phyloP scores from a whole-genome alignment of 148 eudicot species.

The Pouteria glomerata region DNA sequence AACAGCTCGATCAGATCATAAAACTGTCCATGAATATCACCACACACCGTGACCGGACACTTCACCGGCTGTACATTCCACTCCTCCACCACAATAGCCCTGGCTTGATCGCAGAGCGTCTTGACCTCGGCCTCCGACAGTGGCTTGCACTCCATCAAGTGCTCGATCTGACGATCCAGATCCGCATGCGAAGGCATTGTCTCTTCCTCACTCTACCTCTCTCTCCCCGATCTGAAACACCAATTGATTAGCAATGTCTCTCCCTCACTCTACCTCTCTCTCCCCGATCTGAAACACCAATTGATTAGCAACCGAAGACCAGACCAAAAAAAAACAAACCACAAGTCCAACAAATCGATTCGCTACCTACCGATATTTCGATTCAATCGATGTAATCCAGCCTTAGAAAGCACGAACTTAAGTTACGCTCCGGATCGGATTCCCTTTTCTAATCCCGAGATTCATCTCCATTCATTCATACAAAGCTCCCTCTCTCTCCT shows the following conservation, averaged over 20 bases:
- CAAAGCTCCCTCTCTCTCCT: not conserved
- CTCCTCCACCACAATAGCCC: conserved; percentile 80
- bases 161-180: conserved; percentile 76
- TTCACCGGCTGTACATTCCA: conserved; percentile 94
- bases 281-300: conserved; percentile 15
- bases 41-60: conserved; percentile 91
- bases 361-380: not conserved
- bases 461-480: conserved; percentile 31
- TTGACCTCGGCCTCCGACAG: conserved; percentile 70
- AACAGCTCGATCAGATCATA: conserved; percentile 85
- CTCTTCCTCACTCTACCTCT: conserved; percentile 10
- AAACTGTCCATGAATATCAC: conserved; percentile 90
- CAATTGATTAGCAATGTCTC: not conserved
- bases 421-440: not conserved
- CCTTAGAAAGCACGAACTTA: conserved; percentile 1
- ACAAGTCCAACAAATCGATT: not conserved
- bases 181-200: conserved; percentile 64
- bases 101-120: conserved; percentile 73
- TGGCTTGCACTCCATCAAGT: conserved; percentile 86
- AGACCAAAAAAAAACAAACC: not conserved
- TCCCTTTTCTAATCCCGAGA: not conserved
- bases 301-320: conserved; percentile 2
- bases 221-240: conserved; percentile 16
- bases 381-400: conserved; percentile 1
- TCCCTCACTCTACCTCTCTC: conserved; percentile 12